A percentile compares a stretch with the other conserved stretches of the same genome.
These are phyloP conservation scores for Leucaena leucocephala DNA, from an alignment of 306 rosid species.

Conservation along the genomic window DNA sequence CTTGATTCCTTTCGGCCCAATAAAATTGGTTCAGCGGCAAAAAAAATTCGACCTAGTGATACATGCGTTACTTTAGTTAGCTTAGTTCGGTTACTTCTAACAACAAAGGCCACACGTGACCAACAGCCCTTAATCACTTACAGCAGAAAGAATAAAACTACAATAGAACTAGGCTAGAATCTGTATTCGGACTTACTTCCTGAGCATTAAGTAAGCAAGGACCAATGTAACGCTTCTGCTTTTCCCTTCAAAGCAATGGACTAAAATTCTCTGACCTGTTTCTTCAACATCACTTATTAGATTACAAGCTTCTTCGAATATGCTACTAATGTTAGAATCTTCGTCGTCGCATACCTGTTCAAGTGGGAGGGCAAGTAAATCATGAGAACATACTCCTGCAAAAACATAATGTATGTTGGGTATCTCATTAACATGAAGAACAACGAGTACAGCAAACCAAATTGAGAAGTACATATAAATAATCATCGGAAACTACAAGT, in stretches of 20 bases:
- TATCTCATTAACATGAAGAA: background rate
- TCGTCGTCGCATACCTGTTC: slow-evolving; percentile 75
- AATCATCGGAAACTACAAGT: background rate
- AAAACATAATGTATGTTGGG: background rate
- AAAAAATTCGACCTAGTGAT: background rate
- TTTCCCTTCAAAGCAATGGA: slow-evolving; percentile 96
- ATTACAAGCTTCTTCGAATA: slow-evolving; percentile 84
- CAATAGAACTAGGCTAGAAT: background rate
- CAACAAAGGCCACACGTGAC: background rate
- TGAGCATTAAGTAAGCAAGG: slow-evolving; percentile 91
- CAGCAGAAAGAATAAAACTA: no score
- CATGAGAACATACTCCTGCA: slow-evolving; percentile 23
- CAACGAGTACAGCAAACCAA: slow-evolving; percentile 5
- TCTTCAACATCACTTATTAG: slow-evolving; percentile 73
- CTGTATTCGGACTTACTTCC: slow-evolving; percentile 68
- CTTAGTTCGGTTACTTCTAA: slow-evolving; percentile 9
- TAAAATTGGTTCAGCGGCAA: background rate
- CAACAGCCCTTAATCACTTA: no score
- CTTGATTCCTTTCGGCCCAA: background rate
- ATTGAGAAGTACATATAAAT: slow-evolving; percentile 7
- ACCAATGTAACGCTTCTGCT: slow-evolving; percentile 93
- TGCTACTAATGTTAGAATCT: slow-evolving; percentile 68
- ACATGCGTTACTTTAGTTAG: background rate
- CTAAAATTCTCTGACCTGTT: slow-evolving; percentile 72
- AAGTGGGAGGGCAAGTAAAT: slow-evolving; percentile 25